Conservation (phyloP, 1,139 yeast genomes). For the Suhomyces bokatorum region DNA sequence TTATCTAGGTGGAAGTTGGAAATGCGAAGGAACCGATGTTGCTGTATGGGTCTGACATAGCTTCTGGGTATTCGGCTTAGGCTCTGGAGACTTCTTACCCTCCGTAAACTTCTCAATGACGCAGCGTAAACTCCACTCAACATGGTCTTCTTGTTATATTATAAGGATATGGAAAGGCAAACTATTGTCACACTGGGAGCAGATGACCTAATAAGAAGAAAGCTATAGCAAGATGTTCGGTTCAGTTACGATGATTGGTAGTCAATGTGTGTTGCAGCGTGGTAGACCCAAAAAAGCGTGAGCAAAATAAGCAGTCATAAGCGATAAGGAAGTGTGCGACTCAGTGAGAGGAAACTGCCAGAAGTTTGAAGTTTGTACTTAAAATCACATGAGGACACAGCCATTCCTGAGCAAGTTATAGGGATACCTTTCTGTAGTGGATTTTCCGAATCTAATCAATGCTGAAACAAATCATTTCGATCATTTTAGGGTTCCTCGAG, state of each 20-base stretch:
- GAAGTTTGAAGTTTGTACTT: too few relatives aligned
- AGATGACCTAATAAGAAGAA: not conserved
- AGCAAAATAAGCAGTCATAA: slow-evolving; percentile 9
- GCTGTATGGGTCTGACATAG: not conserved
- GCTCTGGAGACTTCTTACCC: not conserved
- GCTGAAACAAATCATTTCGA: too few relatives aligned
- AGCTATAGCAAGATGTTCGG: not conserved
- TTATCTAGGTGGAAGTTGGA: not conserved
- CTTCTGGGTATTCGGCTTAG: slow-evolving; percentile 6
- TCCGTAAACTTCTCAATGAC: slow-evolving; percentile 1
- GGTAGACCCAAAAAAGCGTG: slow-evolving; percentile 4
- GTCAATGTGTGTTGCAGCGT: slow-evolving; percentile 2
- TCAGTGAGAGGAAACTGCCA: too few relatives aligned
- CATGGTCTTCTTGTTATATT: not conserved
- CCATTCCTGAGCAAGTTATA: too few relatives aligned
- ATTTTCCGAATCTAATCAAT: not conserved
- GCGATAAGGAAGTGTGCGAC: slow-evolving; percentile 7
- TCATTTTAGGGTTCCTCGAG: too few relatives aligned
- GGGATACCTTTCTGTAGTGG: too few relatives aligned
- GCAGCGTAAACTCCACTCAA: slow-evolving; percentile 1
- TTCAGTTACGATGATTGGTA: not conserved
- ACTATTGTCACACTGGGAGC: too few relatives aligned
- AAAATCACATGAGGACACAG: too few relatives aligned
- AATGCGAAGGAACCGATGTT: not conserved
- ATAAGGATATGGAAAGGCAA: too few relatives aligned